Evolutionary conservation across 306 rosid genomes (phyloP), one percentile per base, ranked within the genome.

Genomic region (Benincasa hispida): DNA sequence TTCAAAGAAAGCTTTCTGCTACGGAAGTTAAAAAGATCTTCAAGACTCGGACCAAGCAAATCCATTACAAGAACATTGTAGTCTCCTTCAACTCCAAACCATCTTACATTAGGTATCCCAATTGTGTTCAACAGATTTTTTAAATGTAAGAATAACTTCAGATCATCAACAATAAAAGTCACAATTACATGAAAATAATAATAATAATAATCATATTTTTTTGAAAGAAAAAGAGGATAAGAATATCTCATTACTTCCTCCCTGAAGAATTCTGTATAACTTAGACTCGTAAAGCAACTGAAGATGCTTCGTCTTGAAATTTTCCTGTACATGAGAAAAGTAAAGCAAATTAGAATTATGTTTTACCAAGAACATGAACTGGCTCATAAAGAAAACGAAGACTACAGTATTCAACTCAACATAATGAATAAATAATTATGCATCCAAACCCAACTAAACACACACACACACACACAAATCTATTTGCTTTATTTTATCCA

Each of bases 51-150:
- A 57, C 98, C 98, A 59, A 93, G 98, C 79, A 93, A 85, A 88
- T 93, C 98, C 92, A 93, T 93, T 50, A 93, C 98, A 53, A 93
- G 83, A 63, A 93, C 97, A 80, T 93, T 93, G 80, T 93, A 93
- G 57, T 91, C 98, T 70, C 97, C 98, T 82, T 93, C 98, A 50
- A 89, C 97, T 81, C 98, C 98, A 84, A 91, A 93, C 98, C 98
- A 93, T 85, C 88, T 86, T 48, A 93, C 92, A 65, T 91, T 91
- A 77, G 97, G 96, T 73, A 93, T 90, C 34, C 98, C 98, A 85
- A 96, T 97, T 93, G 89, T 77, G 81, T 84, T 58, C 51, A 75
- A 78, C 82, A 85, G 76, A 70, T 60, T 63, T n/a, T n/a, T 77
- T 50, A 51, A 79, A 51, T 12, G 60, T 10, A 72, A 30, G 28